Evolutionary conservation across 2,329 filamentous ascomycete species (phyloP).

Genomic region (Hypoxylon sp.): DNA sequence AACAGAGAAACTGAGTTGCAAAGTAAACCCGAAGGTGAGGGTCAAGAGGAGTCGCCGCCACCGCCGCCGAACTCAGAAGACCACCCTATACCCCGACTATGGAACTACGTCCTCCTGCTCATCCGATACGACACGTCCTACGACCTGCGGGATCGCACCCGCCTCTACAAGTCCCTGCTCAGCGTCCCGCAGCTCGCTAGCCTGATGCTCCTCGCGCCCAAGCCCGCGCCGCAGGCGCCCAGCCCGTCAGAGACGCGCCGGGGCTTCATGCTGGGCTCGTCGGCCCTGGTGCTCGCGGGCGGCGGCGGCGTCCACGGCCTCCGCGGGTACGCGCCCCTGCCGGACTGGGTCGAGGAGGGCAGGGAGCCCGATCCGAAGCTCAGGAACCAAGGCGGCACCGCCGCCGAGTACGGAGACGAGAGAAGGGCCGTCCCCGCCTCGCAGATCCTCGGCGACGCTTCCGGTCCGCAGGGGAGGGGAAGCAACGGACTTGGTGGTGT

Average conservation of each 20-base stretch:
- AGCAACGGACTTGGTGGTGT: conserved; percentile 56
- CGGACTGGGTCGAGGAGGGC: conserved; percentile 84
- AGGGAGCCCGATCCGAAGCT: conserved; percentile 79
- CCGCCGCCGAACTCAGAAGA: conserved; percentile 52
- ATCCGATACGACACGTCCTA: conserved; percentile 94
- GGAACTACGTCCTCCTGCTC: conserved; percentile 84
- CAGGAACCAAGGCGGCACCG: conserved; percentile 53
- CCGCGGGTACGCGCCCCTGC: conserved; percentile 79
- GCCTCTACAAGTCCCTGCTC: conserved; percentile 86
- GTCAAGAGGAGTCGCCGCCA: conserved; percentile 43
- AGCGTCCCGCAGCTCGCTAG: conserved; percentile 86
- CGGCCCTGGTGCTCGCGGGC: conserved; percentile 83
- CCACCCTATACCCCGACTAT: conserved; percentile 79
- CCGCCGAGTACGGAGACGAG: conserved; percentile 51
- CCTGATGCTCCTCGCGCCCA: conserved; percentile 89
- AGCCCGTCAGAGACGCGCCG: conserved; percentile 87
- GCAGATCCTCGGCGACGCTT: conserved; percentile 68
- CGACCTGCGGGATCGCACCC: conserved; percentile 88
- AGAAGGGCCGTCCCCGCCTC: conserved; percentile 63
- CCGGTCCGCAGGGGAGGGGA: conserved; percentile 48
- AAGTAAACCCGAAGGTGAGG: conserved; percentile 44
- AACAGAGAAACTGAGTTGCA: conserved; percentile 65
- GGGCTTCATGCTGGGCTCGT: conserved; percentile 80
- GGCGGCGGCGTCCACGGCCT: conserved; percentile 77
- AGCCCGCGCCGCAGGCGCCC: conserved; percentile 88